Percentiles rank a stretch among this genome's conserved stretches.
Evolutionary conservation across 2,329 filamentous ascomycete species (phyloP).

Genomic region (Fusarium succisae): DNA sequence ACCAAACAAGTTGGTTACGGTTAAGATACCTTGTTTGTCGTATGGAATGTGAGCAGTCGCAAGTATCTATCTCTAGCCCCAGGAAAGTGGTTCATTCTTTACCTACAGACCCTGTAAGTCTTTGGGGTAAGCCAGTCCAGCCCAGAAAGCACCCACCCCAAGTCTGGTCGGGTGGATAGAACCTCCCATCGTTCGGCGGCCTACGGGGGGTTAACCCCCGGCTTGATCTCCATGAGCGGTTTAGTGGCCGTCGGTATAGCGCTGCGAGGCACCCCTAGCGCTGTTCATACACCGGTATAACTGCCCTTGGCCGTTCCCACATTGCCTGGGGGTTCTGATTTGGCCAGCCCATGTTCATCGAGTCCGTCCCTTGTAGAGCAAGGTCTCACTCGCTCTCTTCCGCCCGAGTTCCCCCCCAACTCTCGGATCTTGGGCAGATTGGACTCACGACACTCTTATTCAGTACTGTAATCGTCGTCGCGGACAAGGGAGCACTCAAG

Average conservation of each 20-base stretch:
- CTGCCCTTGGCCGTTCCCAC: constrained; percentile 33
- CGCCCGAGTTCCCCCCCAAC: constrained; percentile 3
- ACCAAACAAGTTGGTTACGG: constrained; percentile 3
- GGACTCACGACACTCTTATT: constrained; percentile 3
- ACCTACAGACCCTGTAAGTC: neutral
- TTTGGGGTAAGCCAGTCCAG: constrained; percentile 30
- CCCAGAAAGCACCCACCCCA: constrained; percentile 5
- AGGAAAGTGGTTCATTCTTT: constrained; percentile 17
- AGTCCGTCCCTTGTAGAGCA: neutral
- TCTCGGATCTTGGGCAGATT: constrained; percentile 19
- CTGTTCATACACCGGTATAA: constrained; percentile 22
- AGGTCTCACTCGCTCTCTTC: constrained; percentile 27
- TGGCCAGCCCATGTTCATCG: constrained; percentile 18
- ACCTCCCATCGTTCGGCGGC: constrained; percentile 19
- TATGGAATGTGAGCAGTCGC: neutral
- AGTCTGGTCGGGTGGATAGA: constrained; percentile 6
- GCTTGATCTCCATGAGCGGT: constrained; percentile 23
- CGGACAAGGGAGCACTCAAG: constrained; percentile 6
- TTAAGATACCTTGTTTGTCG: constrained; percentile 10
- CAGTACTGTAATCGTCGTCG: constrained; percentile 8
- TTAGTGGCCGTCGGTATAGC: constrained; percentile 34
- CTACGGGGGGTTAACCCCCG: constrained; percentile 21
- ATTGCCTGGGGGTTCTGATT: constrained; percentile 23
- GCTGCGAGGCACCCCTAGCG: constrained; percentile 29
- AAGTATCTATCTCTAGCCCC: constrained; percentile 26